Evolutionary conservation across 2,329 filamentous ascomycete genomes (phyloP), one percentile per base, ranked within the genome.

Genomic region (Scorias spongiosa): DNA sequence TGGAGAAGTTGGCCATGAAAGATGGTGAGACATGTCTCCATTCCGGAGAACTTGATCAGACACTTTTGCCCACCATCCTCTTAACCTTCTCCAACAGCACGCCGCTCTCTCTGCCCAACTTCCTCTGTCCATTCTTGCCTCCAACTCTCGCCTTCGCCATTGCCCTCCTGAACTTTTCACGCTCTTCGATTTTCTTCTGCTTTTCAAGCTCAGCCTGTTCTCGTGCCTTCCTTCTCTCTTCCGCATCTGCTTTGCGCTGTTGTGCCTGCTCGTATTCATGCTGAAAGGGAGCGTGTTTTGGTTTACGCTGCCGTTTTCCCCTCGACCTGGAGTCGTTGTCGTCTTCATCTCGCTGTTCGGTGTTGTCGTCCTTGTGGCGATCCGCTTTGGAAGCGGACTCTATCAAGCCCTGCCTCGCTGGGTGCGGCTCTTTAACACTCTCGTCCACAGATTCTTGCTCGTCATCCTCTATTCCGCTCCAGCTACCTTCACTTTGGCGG

Each of bases 21-120:
- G 20, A 26, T 26, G 20, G 20, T 7, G 4, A 26, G 20, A 26
- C 20, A 26, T 26, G 3, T 26, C 20, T 26, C 20, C 20, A 26
- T 26, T 26, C 20, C 7, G 20, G 20, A 26, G 7, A 4, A 3
- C 20, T 26, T 26, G 20, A 26, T 26, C 20, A 26, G 20, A 7
- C 20, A 26, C 20, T 26, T 26, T 26, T 42, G 42, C 40, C 47
- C 41, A 91, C 74, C 62, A 93, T 68, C 58, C 71, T 78, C 69
- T 81, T 80, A 29, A 89, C 81, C 64, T 80, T 84, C 56, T 86
- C 81, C 44, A 94, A 66, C 54, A 94, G 55, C 32, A 89, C 71
- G 29, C 72, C 74, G 54, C 86, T 88, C 68, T 93, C 86, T 48
- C 84, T 72, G 1, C 87, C 87, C 40, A 94, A 62, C 65, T 85